Conservation (phyloP, 345 rosid species). For the Excoecaria cochinchinensis region DNA sequence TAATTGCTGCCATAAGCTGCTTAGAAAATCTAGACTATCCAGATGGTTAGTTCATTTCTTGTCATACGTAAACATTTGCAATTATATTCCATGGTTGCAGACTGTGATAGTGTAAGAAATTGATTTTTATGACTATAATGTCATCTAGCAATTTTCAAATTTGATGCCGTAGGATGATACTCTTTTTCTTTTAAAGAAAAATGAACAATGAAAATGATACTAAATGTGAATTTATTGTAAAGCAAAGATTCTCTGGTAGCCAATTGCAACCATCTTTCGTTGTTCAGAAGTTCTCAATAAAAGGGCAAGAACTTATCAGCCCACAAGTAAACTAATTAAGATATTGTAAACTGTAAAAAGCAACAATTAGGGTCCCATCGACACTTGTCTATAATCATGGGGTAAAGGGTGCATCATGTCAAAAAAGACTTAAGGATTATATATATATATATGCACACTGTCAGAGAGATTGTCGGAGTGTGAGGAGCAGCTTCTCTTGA, state of each 20-base stretch:
- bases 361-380: background rate
- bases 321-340: background rate
- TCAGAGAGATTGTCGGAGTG: background rate
- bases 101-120: background rate
- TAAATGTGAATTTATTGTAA: background rate
- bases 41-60: constrained; percentile 54
- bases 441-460: background rate
- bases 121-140: background rate
- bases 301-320: background rate
- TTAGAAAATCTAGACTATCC: constrained; percentile 42
- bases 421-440: background rate
- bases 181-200: background rate
- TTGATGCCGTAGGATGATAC: background rate
- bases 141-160: background rate
- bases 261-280: background rate
- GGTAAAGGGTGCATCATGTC: background rate
- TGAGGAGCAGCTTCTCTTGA: background rate
- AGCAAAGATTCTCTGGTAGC: background rate
- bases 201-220: background rate
- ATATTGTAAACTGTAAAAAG: too few relatives aligned
- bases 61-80: constrained; percentile 2
- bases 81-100: background rate
- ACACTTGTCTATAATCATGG: background rate
- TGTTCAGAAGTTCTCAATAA: background rate
- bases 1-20: constrained; percentile 60